Evolutionary conservation across 345 rosid genomes (phyloP).

Genomic region (Nephelium lappaceum): DNA sequence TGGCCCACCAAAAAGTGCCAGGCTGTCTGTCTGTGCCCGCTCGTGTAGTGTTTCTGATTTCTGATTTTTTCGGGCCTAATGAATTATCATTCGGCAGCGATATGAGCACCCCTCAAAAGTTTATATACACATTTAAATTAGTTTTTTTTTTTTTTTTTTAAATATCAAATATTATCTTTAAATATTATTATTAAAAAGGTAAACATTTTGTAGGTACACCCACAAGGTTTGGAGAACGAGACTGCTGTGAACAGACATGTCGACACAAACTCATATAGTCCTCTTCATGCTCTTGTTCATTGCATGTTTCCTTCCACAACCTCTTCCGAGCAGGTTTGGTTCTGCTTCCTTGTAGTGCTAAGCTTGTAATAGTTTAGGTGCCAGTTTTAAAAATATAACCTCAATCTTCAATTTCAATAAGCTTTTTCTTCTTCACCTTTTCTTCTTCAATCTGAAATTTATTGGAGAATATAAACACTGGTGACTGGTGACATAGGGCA

Average conservation of each 20-base stretch:
- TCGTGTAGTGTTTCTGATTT: too few relatives aligned
- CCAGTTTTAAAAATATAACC: not conserved
- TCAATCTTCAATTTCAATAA: not conserved
- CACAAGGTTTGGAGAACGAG: constrained; percentile 64
- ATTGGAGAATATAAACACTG: not conserved
- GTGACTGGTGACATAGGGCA: not conserved
- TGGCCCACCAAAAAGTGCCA: too few relatives aligned
- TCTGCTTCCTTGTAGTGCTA: constrained; percentile 11
- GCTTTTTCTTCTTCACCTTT: not conserved
- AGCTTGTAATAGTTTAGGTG: not conserved
- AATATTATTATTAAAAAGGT: too few relatives aligned
- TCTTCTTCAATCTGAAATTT: not conserved
- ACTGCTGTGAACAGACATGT: constrained; percentile 79
- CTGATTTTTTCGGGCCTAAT: too few relatives aligned
- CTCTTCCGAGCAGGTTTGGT: constrained; percentile 66
- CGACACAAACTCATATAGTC: constrained; percentile 77
- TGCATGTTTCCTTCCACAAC: constrained; percentile 77
- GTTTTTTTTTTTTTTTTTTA: too few relatives aligned
- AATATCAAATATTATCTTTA: too few relatives aligned
- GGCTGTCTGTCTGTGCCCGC: too few relatives aligned
- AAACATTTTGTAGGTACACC: too few relatives aligned
- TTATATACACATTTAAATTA: too few relatives aligned
- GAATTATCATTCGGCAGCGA: too few relatives aligned
- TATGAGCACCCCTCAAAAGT: too few relatives aligned
- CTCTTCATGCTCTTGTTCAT: constrained; percentile 83